Percentiles rank a stretch among this genome's conserved stretches.
phyloP scores from a whole-genome alignment of 176 grass and related monocot species.

The Eragrostis curvula region DNA sequence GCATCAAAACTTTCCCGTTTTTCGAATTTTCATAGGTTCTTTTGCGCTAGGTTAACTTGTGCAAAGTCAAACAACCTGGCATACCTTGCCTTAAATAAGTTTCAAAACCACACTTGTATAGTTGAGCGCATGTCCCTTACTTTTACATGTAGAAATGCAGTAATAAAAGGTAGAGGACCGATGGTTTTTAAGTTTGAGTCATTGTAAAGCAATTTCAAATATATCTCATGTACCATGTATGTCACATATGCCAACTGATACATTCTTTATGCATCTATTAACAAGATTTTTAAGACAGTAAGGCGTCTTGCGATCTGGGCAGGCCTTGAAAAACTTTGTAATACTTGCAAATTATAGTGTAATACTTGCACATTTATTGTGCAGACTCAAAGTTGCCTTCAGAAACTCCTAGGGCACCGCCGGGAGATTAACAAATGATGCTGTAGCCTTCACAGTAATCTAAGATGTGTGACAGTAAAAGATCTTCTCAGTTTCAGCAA shows the following conservation, averaged over 20 bases:
- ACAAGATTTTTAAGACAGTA: background rate
- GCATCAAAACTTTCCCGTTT: background rate
- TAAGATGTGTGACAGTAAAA: conserved; percentile 42
- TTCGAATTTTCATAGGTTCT: background rate
- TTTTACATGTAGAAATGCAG: conserved; percentile 1
- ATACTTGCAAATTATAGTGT: background rate
- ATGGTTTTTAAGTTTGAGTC: too few species aligned
- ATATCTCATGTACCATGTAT: conserved; percentile 10
- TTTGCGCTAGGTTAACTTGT: background rate
- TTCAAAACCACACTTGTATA: background rate
- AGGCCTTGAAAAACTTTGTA: background rate
- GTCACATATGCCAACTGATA: background rate
- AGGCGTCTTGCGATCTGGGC: background rate
- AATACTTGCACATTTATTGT: background rate
- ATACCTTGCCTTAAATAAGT: background rate
- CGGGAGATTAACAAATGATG: conserved; percentile 38
- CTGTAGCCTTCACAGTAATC: conserved; percentile 41
- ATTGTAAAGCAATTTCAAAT: background rate
- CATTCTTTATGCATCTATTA: background rate
- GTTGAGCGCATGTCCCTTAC: background rate
- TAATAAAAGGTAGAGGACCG: too few species aligned
- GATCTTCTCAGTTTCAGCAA: conserved; percentile 14
- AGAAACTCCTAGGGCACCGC: conserved; percentile 4
- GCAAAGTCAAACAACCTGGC: background rate
- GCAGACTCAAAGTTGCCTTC: conserved; percentile 48